These are phyloP conservation scores for Lepidium sativum DNA, from an alignment of 345 rosid genomes.

Conservation along the genomic window DNA sequence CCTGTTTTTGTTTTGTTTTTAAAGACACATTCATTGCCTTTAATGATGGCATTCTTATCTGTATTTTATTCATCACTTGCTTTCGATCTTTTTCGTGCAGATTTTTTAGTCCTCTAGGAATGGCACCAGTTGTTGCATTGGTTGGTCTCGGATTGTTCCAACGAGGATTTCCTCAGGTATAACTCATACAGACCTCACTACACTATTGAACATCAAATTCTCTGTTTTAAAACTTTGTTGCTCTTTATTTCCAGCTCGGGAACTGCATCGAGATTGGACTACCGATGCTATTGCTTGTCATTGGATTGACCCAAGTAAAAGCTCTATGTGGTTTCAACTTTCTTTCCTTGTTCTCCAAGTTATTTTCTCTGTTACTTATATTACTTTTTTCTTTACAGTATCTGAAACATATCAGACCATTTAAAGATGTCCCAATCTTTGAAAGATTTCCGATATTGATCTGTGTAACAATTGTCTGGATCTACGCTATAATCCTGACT, in stretches of 20 bases:
- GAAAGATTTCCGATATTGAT: slow-evolving; percentile 78
- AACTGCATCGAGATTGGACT: slow-evolving; percentile 90
- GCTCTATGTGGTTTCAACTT: not conserved
- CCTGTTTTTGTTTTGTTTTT: not conserved
- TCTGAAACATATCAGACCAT: slow-evolving; percentile 61
- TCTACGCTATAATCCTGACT: slow-evolving; percentile 76
- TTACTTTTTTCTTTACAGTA: slow-evolving; percentile 42
- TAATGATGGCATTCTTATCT: not conserved
- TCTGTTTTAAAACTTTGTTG: not conserved
- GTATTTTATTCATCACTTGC: not conserved
- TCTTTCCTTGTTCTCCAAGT: not conserved
- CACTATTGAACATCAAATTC: not conserved
- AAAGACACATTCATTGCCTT: not conserved
- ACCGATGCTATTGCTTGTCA: slow-evolving; percentile 79
- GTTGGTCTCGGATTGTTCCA: slow-evolving; percentile 92
- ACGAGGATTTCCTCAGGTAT: slow-evolving; percentile 79
- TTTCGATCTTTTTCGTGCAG: slow-evolving; percentile 25
- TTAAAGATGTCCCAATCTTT: slow-evolving; percentile 49
- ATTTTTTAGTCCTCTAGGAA: slow-evolving; percentile 77
- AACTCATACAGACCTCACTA: not conserved
- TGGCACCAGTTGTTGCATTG: slow-evolving; percentile 86
- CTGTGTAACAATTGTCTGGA: slow-evolving; percentile 68
- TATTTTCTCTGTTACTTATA: not conserved
- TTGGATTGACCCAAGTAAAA: slow-evolving; percentile 65
- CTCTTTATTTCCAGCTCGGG: slow-evolving; percentile 50